Base-by-base conservation (phyloP, 192 early-diverging fungal genomes). In the Chytriomyces sp. region DNA sequence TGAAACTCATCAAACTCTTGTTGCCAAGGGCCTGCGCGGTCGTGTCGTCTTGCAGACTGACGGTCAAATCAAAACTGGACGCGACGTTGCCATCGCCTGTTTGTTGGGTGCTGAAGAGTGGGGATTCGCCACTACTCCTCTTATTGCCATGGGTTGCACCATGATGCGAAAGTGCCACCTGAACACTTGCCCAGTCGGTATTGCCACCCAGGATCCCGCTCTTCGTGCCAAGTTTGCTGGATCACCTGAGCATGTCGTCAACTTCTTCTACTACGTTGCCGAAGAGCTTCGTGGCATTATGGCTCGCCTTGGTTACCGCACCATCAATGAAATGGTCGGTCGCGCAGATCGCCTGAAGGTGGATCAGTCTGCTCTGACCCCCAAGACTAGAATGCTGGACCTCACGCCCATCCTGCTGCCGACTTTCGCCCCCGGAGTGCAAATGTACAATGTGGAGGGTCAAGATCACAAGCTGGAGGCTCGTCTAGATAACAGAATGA, bases 1-100 rank as follows among this genome's bases (percentile, higher is more conserved):
- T n/a, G 97, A 99, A 86, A 96, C 96, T 43, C 97, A 99, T 81
- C 97, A 99, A 85, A 99, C 97, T 10, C 86, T 99, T 80, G 97
- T 98, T 8, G 90, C 98, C 16, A 98, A 98, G 82, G 95, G 95
- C 71, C 89, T 99, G 62, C 93, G 97, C 83, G 96, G 96, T 47
- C 92, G 97, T 72, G 94, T 99, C 72, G 88, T 96, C 66, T 87
- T 99, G 65, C 97, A 99, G 86, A 98, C 97, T 35, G 97, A 99
- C 85, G 97, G 97, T 62, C 97, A 99, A 84, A 92, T 99, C 81
- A 95, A 94, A 86, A 99, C 96, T 7, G 97, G 96, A 53, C 91
- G 94, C 63, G 97, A 99, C 86, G 94, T 99, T 44, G 97, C 96
- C 7, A 91, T 99, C 82, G 96, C 97, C 3, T 96, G 96, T 84